Percentiles rank a stretch among this genome's conserved stretches.
These are phyloP conservation scores for Syzygium syzygioides DNA, from an alignment of 441 rosid species.

Conservation along the genomic window DNA sequence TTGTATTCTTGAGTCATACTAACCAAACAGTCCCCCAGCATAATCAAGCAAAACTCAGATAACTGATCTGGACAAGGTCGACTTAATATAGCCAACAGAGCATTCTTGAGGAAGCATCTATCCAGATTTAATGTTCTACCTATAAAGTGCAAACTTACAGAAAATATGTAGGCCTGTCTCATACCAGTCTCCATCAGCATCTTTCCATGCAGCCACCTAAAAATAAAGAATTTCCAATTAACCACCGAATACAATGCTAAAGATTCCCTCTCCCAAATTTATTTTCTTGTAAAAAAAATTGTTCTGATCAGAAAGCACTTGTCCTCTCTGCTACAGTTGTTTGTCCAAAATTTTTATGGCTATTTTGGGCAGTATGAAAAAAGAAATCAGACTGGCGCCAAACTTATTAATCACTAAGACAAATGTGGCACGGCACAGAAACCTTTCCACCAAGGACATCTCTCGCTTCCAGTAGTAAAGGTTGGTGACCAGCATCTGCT, in stretches of 20 bases:
- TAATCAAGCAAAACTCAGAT: neutral
- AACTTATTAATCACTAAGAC: neutral
- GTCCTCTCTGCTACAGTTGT: neutral
- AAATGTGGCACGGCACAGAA: conserved; percentile 9
- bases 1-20: neutral
- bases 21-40: neutral
- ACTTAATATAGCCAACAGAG: neutral
- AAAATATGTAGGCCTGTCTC: conserved; percentile 96
- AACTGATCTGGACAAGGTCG: neutral
- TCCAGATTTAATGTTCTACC: neutral
- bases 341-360: neutral
- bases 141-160: conserved; percentile 46
- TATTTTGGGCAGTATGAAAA: neutral
- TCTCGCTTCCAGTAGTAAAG: conserved; percentile 82
- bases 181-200: conserved; percentile 91
- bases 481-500: conserved; percentile 94
- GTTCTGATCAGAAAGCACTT: neutral
- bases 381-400: neutral
- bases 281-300: neutral
- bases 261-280: neutral
- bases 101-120: neutral
- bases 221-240: neutral
- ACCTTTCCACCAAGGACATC: conserved; percentile 99
- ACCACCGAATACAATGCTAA: neutral
- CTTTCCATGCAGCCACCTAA: conserved; percentile 96